These are phyloP conservation scores for Microdochium paspali DNA, from an alignment of 2,329 filamentous ascomycete genomes.

Conservation along the genomic window DNA sequence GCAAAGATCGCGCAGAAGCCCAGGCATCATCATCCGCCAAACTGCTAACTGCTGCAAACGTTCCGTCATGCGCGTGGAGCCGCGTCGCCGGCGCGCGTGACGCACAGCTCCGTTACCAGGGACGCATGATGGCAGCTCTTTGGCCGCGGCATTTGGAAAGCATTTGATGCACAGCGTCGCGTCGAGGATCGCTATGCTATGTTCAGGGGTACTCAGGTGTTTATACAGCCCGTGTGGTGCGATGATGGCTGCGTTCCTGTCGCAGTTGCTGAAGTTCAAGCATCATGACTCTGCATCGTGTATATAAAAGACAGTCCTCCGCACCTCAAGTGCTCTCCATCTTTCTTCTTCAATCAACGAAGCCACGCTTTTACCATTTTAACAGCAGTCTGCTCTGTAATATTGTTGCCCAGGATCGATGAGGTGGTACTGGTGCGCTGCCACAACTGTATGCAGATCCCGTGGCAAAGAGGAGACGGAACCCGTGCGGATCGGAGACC, in stretches of 20 bases:
- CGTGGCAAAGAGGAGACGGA: conserved; percentile 31
- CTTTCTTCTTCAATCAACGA: too few species aligned
- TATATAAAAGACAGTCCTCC: too few species aligned
- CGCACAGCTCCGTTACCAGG: conserved; percentile 21
- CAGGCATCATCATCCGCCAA: conserved; percentile 30
- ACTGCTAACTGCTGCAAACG: conserved; percentile 28
- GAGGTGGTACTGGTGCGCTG: conserved; percentile 26
- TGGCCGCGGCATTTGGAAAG: conserved; percentile 31
- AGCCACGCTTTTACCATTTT: too few species aligned
- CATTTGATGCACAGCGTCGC: conserved; percentile 27
- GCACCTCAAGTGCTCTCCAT: too few species aligned
- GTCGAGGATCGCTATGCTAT: conserved; percentile 27
- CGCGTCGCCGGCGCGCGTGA: conserved; percentile 28
- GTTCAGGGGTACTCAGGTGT: conserved; percentile 31
- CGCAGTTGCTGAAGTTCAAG: too few species aligned
- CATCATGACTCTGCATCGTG: too few species aligned
- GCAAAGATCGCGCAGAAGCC: conserved; percentile 28
- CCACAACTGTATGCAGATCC: conserved; percentile 32
- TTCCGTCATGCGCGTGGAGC: conserved; percentile 30
- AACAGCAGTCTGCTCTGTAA: conserved; percentile 15
- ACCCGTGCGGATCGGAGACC: conserved; percentile 29
- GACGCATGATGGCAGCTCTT: conserved; percentile 29
- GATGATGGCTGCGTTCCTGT: conserved; percentile 24
- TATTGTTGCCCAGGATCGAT: conserved; percentile 18
- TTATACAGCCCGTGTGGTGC: conserved; percentile 25